Base-by-base conservation (phyloP, 1,284 basidiomycete species). In the Rhodotorula sp. region DNA sequence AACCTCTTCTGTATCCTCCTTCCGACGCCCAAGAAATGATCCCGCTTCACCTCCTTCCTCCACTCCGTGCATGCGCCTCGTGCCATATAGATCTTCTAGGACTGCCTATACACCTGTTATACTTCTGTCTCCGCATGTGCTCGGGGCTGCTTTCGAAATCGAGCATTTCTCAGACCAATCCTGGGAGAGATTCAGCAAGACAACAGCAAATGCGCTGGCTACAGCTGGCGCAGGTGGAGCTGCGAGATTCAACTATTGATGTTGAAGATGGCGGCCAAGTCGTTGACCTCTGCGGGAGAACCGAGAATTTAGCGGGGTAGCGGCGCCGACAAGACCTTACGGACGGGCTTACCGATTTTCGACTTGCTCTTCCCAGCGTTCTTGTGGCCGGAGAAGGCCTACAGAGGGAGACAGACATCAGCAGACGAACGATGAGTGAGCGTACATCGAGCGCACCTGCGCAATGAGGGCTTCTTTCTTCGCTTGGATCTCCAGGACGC, bases 401-500 rank as follows among this genome's bases (percentile, higher is more conserved):
- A 61, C 16, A 67, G 0, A 18, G 16, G 2, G 8, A 22, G 1
- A 31, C 9, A 3, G 7, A 8, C 16, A 28, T n/a, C 20, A n/a
- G 28, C 10, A 11, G 20, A 18, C 10, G 22, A 31, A 40, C 5
- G 13, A 22, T 3, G 37, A 6, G 13, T 11, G 48, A 62, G n/a
- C 34, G 34, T 34, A 10, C 34, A 16, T 31, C 22, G 20, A 31
- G 16, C 70, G 51, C 15, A 65, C 72, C 64, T 72, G 65, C 20
- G 71, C 64, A 37, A 79, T 76, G 58, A 79, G 67, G 15, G 69
- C 67, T 30, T 79, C 69, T 71, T 79, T 79, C 47, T 69, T 61
- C 31, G 67, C 67, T 65, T 79, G 78, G 13, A 78, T 77, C 54
- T 71, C 72, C 28, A 75, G 69, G 13, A 79, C 78, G 37, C 75